Conservation (phyloP, 805 yeast genomes). For the Wilhelminamyces savonicus region DNA sequence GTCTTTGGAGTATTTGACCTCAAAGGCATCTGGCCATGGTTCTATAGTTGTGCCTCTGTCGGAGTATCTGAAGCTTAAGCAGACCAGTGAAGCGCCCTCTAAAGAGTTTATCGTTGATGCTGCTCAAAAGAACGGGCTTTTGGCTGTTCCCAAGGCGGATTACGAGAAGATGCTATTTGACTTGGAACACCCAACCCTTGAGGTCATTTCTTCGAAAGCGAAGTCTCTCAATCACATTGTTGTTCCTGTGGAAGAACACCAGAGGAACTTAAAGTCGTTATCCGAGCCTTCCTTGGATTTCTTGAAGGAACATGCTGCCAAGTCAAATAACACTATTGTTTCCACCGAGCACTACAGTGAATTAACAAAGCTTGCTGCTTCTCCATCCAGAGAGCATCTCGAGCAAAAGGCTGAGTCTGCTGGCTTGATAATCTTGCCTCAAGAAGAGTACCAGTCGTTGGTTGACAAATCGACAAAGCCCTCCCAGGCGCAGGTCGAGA, state of each 20-base stretch:
- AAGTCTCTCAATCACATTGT: too few relatives aligned
- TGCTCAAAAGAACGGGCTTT: too few relatives aligned
- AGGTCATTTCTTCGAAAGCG: slow-evolving; percentile 9
- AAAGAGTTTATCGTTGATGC: too few relatives aligned
- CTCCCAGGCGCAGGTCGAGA: slow-evolving; percentile 3
- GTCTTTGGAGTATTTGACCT: slow-evolving; percentile 8
- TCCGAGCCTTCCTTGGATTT: slow-evolving; percentile 17
- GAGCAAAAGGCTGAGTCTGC: slow-evolving; percentile 9
- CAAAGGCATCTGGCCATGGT: slow-evolving; percentile 4
- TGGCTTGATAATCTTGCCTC: slow-evolving; percentile 8
- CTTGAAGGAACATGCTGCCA: slow-evolving; percentile 13
- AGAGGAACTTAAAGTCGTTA: too few relatives aligned
- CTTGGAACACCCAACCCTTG: slow-evolving; percentile 8
- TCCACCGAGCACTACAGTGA: slow-evolving; percentile 8
- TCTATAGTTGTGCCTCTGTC: too few relatives aligned
- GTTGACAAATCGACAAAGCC: slow-evolving; percentile 3
- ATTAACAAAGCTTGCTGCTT: slow-evolving; percentile 5
- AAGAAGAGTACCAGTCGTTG: slow-evolving; percentile 13
- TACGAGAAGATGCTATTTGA: neutral
- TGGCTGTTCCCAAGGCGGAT: slow-evolving; percentile 3
- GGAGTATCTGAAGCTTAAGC: too few relatives aligned
- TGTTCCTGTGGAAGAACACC: too few relatives aligned
- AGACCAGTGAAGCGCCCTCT: too few relatives aligned
- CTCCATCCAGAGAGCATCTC: slow-evolving; percentile 10
- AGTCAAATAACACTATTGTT: slow-evolving; percentile 4